A percentile compares a stretch with the other conserved stretches of the same genome.
These are phyloP conservation scores for Lachnum nothofagi DNA, from an alignment of 2,329 filamentous ascomycete genomes.

Conservation along the genomic window DNA sequence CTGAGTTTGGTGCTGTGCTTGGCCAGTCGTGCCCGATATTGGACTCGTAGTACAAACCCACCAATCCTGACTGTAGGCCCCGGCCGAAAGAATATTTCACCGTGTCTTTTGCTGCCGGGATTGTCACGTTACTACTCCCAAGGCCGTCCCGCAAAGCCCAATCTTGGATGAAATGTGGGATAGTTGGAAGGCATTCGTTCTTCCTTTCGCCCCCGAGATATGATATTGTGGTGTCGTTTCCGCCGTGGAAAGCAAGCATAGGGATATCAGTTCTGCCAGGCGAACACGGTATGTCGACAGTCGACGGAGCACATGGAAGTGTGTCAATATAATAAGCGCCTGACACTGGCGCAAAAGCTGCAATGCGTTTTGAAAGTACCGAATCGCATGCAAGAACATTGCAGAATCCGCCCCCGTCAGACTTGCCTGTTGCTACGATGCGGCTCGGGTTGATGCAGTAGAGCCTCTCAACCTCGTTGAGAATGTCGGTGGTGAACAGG, in stretches of 20 bases:
- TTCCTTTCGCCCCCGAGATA: slow-evolving; percentile 42
- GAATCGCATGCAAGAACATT: slow-evolving; percentile 40
- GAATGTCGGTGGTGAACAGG: slow-evolving; percentile 41
- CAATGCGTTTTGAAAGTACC: slow-evolving; percentile 36
- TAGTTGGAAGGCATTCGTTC: slow-evolving; percentile 40
- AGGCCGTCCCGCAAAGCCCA: slow-evolving; percentile 37
- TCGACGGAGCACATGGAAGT: slow-evolving; percentile 33
- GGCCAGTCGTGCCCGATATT: slow-evolving; percentile 39
- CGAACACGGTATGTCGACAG: slow-evolving; percentile 36
- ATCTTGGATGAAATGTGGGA: slow-evolving; percentile 36
- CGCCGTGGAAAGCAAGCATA: slow-evolving; percentile 48
- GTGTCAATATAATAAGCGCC: slow-evolving; percentile 39
- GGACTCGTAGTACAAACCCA: slow-evolving; percentile 30
- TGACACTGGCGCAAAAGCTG: slow-evolving; percentile 43
- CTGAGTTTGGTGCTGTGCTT: slow-evolving; percentile 28
- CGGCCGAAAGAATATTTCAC: slow-evolving; percentile 31
- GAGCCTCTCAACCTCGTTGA: slow-evolving; percentile 34
- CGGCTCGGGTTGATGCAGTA: slow-evolving; percentile 40
- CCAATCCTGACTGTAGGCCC: slow-evolving; percentile 30
- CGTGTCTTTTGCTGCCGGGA: slow-evolving; percentile 12
- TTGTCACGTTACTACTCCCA: slow-evolving; percentile 6
- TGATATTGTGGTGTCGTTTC: slow-evolving; percentile 41
- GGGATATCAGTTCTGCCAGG: slow-evolving; percentile 37
- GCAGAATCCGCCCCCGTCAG: slow-evolving; percentile 43
- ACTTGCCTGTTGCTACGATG: slow-evolving; percentile 43